phyloP scores from a whole-genome alignment of 2,329 filamentous ascomycete genomes.

The Escovopsis sp. region DNA sequence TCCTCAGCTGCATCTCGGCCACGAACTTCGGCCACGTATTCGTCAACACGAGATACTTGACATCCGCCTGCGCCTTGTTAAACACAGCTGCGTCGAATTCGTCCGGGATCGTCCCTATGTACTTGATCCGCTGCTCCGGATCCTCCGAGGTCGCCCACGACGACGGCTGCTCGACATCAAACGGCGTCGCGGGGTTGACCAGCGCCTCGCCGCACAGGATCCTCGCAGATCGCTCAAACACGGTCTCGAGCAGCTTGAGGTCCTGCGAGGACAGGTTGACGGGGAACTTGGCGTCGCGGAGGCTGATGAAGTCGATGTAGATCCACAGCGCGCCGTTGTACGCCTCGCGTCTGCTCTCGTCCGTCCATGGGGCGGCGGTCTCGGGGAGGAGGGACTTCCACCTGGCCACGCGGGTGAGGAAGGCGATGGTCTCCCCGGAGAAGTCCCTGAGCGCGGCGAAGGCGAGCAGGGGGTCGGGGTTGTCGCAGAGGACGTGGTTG shows the following conservation, averaged over 20 bases:
- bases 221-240: conserved; percentile 37
- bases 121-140: conserved; percentile 7
- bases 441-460: conserved; percentile 52
- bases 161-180: conserved; percentile 12
- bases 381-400: conserved; percentile 31
- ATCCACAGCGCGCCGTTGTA: conserved; percentile 45
- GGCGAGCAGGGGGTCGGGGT: conserved; percentile 41
- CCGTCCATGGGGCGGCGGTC: too few relatives aligned
- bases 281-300: conserved; percentile 43
- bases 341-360: conserved; percentile 18
- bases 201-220: conserved; percentile 21
- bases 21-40: conserved; percentile 52
- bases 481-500: conserved; percentile 41
- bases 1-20: conserved; percentile 6
- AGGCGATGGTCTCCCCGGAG: conserved; percentile 55
- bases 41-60: conserved; percentile 51
- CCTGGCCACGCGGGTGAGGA: conserved; percentile 37
- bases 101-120: conserved; percentile 27
- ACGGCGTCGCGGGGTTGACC: conserved; percentile 22
- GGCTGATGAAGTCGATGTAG: conserved; percentile 43
- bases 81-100: conserved; percentile 37
- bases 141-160: background rate
- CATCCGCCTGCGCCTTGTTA: conserved; percentile 37
- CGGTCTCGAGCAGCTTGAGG: conserved; percentile 30
- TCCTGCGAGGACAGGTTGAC: conserved; percentile 44